Percentiles rank a stretch among this genome's conserved stretches.
phyloP scores from a whole-genome alignment of 176 grass and related monocot genomes.

The Tillandsia leiboldiana region DNA sequence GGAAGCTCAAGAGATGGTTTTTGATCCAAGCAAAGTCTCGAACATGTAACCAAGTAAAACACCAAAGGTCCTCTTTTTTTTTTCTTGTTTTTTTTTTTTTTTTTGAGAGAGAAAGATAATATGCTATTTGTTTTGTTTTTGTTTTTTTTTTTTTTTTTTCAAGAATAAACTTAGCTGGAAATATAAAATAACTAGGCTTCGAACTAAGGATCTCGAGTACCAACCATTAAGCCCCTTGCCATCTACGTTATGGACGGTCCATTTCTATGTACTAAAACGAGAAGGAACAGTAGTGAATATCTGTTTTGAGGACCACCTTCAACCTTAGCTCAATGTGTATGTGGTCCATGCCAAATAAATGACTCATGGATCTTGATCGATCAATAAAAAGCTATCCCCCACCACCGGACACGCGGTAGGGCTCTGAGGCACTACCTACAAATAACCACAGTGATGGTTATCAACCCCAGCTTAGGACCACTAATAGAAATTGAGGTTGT shows the following conservation, averaged over 20 bases:
- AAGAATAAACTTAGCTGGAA: no score
- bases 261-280: not conserved
- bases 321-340: not conserved
- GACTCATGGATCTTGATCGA: not conserved
- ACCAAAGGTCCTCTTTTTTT: no score
- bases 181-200: no score
- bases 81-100: no score
- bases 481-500: not conserved
- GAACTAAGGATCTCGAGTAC: no score
- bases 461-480: not conserved
- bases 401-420: not conserved
- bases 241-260: not conserved
- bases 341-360: not conserved
- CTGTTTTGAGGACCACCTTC: constrained; percentile 1
- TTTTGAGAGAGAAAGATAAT: no score
- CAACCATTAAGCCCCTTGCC: not conserved
- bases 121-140: no score
- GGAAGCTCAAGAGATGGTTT: no score
- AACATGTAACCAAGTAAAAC: no score
- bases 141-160: no score
- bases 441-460: not conserved
- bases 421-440: not conserved
- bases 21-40: no score
- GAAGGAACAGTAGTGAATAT: not conserved
- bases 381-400: not conserved